Conservation (phyloP, 2,329 filamentous ascomycete genomes). For the Phialophora chinensis region DNA sequence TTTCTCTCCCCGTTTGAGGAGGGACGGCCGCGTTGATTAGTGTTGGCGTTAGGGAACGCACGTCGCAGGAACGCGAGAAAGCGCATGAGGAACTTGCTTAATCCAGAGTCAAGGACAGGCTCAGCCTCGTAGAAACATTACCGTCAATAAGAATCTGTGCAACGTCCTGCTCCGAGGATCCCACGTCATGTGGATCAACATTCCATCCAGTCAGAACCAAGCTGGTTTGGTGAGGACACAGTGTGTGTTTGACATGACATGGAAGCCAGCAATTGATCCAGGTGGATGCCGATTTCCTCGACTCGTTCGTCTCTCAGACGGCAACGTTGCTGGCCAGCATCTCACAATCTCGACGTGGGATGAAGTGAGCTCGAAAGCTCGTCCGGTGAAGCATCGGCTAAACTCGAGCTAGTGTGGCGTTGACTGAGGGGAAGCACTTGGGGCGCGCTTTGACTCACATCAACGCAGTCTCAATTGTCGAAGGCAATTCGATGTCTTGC, state of each 20-base stretch:
- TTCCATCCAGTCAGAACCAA: neutral
- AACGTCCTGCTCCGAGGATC: neutral
- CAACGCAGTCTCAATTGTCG: neutral
- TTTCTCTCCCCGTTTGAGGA: neutral
- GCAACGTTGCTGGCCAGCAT: neutral
- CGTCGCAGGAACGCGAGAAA: neutral
- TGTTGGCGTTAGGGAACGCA: neutral
- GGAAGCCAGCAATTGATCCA: neutral
- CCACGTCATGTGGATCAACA: neutral
- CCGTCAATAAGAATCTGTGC: neutral
- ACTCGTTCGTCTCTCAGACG: neutral
- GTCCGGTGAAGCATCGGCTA: slow-evolving; percentile 9
- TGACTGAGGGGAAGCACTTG: slow-evolving; percentile 7
- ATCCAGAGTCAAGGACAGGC: neutral
- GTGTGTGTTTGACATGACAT: neutral
- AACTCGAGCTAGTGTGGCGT: slow-evolving; percentile 7
- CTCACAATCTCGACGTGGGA: neutral
- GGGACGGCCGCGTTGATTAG: neutral
- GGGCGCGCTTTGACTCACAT: neutral
- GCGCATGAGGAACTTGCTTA: neutral
- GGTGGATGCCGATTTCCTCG: neutral
- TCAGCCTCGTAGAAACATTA: neutral
- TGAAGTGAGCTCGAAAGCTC: neutral
- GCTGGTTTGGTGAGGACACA: neutral
- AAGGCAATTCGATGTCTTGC: neutral